Base-by-base conservation (phyloP, 305 asterid species). In the Rubia peregrina region DNA sequence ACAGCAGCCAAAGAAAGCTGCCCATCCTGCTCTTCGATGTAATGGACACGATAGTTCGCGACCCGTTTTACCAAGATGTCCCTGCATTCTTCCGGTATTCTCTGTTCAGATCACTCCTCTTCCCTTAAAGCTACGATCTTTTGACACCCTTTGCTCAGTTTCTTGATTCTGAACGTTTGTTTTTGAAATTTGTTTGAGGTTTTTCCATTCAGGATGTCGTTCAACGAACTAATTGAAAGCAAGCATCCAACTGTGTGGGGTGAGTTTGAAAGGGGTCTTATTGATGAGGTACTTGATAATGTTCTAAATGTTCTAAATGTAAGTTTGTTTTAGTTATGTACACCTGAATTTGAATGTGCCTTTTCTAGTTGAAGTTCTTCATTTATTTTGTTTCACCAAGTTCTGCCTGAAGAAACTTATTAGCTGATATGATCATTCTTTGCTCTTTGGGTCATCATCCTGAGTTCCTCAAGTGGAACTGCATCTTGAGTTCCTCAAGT, bases 171-270 rank as follows among this genome's bases (percentile, higher is more conserved):
- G 8, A 64, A 26, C 67, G 5, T 41, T 49, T 67, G 40, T 77
- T 74, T 24, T 70, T 61, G 61, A 61, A 66, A 78, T 69, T 68
- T 73, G 72, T 72, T 75, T 81, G 82, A 75, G 77, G 62, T 62
- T 81, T 68, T 21, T 76, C 11, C 81, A 46, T 73, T 75, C 88
- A 92, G 98, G 77, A 89, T 90, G 96, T 65, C 95, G 17, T 83
- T 92, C 92, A 82, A 89, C 85, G 98, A 92, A 80, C 90, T 92
- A 67, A 74, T 90, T 55, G 95, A 89, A 67, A 73, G 89, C 92
- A 92, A 92, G 86, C 92, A 92, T 84, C 97, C 98, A 60, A 86
- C 97, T 81, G 86, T 86, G 72, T 92, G 98, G 98, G 70, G 85
- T 76, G 96, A 92, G 75, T 92, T 92, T 77, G 97, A 92, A 78